Evolutionary conservation across 2,329 filamentous ascomycete species (phyloP).

Genomic region (Leptographium lundbergii): DNA sequence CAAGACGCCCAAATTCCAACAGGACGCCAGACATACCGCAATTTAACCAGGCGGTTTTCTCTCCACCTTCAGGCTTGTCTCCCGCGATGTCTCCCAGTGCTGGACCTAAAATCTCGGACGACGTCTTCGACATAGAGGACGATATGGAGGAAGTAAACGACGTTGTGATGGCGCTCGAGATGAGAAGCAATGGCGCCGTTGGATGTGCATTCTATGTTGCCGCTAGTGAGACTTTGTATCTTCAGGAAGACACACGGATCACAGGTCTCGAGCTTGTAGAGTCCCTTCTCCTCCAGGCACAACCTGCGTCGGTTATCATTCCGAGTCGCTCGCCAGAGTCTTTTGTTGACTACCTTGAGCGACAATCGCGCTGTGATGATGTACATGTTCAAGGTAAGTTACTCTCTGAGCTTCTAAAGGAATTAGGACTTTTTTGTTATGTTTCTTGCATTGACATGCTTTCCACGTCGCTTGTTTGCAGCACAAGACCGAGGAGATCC

Average conservation of each 20-base stretch:
- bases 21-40: not conserved
- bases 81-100: not conserved
- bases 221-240: conserved; percentile 53
- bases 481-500: not conserved
- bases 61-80: not conserved
- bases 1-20: not conserved
- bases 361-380: not conserved
- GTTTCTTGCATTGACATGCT: not conserved
- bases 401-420: not conserved
- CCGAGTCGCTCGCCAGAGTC: conserved; percentile 31
- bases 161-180: conserved; percentile 67
- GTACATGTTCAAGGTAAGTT: not conserved
- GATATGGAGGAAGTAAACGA: conserved; percentile 38
- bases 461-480: not conserved
- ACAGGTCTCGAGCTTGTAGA: conserved; percentile 59
- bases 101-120: not conserved
- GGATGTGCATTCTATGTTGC: conserved; percentile 79
- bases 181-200: conserved; percentile 55
- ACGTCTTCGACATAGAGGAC: not conserved
- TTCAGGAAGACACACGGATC: conserved; percentile 64
- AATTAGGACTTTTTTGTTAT: too few relatives aligned
- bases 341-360: conserved; percentile 23
- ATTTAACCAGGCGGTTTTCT: not conserved
- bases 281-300: conserved; percentile 39
- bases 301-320: conserved; percentile 43